Conservation (phyloP, 176 grass and related monocot genomes). For the Luzula sylvatica region DNA sequence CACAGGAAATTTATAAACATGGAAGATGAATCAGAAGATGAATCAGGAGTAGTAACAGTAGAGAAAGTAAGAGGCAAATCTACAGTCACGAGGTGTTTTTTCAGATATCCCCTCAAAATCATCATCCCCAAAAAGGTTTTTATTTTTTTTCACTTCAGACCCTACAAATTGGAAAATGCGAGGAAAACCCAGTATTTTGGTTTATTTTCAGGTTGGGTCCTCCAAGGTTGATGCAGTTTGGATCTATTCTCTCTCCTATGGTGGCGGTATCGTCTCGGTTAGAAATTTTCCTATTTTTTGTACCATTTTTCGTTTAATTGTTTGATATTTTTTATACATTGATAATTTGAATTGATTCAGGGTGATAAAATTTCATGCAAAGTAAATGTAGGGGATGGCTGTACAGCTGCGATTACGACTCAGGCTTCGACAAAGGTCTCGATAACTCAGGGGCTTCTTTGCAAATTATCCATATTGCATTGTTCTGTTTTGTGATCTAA, state of each 20-base stretch:
- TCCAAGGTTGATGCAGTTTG: constrained; percentile 43
- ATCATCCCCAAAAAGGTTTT: constrained; percentile 68
- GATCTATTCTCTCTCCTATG: constrained; percentile 78
- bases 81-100: constrained; percentile 59
- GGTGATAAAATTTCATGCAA: constrained; percentile 56
- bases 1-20: not conserved
- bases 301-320: not conserved
- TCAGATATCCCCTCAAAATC: constrained; percentile 82
- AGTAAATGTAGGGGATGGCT: constrained; percentile 52
- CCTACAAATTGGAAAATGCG: not conserved
- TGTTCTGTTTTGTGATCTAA: not conserved
- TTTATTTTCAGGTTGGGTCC: constrained; percentile 28
- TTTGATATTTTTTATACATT: not conserved
- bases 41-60: constrained; percentile 49
- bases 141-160: not conserved
- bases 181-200: not conserved
- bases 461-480: not conserved
- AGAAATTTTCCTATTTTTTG: constrained; percentile 8
- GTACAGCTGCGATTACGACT: constrained; percentile 64
- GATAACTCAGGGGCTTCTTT: not conserved
- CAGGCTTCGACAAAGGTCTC: constrained; percentile 94
- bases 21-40: constrained; percentile 30
- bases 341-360: constrained; percentile 19
- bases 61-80: constrained; percentile 78
- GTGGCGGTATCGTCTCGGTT: constrained; percentile 95